Percentiles rank a stretch among this genome's conserved stretches.
phyloP scores from a whole-genome alignment of 371 early-diverging fungal species.

The Globomyces sp. region DNA sequence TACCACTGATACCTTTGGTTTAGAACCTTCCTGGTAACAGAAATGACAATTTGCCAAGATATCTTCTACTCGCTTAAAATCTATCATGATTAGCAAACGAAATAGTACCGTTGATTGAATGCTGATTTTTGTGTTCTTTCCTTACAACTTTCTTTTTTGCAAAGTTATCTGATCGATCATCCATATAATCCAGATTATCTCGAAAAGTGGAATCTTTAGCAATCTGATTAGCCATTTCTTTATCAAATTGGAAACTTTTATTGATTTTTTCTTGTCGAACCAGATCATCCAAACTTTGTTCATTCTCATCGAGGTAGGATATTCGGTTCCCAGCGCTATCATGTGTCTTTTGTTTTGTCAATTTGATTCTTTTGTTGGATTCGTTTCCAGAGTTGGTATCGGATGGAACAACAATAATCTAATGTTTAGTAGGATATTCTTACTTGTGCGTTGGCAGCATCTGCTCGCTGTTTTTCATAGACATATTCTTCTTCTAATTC shows the following conservation, averaged over 20 bases:
- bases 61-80: constrained; percentile 66
- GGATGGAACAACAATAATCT: constrained; percentile 11
- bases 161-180: constrained; percentile 83
- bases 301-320: constrained; percentile 57
- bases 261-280: constrained; percentile 67
- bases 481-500: constrained; percentile 72
- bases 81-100: constrained; percentile 30
- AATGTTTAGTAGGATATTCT: not conserved
- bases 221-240: constrained; percentile 72
- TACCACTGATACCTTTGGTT: constrained; percentile 73
- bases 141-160: constrained; percentile 40
- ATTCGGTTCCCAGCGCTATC: constrained; percentile 35
- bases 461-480: constrained; percentile 22
- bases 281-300: constrained; percentile 59
- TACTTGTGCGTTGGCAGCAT: not conserved
- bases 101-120: constrained; percentile 31
- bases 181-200: constrained; percentile 75
- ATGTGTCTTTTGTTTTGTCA: constrained; percentile 30
- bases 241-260: constrained; percentile 52
- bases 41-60: constrained; percentile 69
- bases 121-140: not conserved
- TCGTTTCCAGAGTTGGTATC: not conserved
- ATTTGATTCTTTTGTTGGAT: not conserved
- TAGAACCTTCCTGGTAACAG: constrained; percentile 70
- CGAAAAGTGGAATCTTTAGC: constrained; percentile 71